Evolutionary conservation across 495 filamentous ascomycete genomes (phyloP), one percentile per base, ranked within the genome.

Genomic region (Paragyromitra xinjiangensis): DNA sequence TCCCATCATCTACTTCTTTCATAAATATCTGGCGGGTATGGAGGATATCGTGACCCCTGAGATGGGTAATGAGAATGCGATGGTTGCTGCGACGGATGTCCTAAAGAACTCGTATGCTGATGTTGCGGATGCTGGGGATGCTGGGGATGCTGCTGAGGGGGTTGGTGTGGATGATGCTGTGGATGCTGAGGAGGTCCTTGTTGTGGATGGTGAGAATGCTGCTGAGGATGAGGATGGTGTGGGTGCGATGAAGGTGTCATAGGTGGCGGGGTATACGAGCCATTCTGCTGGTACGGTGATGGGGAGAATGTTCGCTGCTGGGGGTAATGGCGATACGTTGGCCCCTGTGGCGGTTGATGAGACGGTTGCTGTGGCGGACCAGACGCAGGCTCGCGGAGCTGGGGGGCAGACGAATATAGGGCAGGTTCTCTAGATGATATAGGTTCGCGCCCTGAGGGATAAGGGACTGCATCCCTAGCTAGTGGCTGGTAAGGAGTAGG

Each of bases 51-150:
- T 44, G 68, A 42, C 22, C 62, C 61, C 22, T 76, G 73, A 3
- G 61, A 51, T 26, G 59, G 66, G 34, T 78, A 72, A 29, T 69
- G 74, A 51, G 71, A 14, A 68, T 78, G 73, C 44, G 29, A 53
- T 12, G 48, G 75, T 62, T 78, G 76, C 29, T 53, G 76, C 9
- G 75, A 65, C 6, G 75, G 76, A 24, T 64, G 76, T 14, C 45
- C 50, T 50, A 56, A 29, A 24, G 77, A 65, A 19, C 39, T 24
- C 11, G 73, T 40, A 44, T 75, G 59, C 37, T 77, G 75, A 19
- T 76, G 55, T 64, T 64, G 61, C 19, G 51, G 61, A 40, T 78
- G 77, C 26, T 74, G 76, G 16, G 58, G 74, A 14, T 73, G 40
- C 71, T 62, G 61, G 9, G 51, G 66, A 14, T 79, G 77, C 19